Evolutionary conservation across 768 basidiomycete genomes (phyloP), one percentile per base, ranked within the genome.

Genomic region (Tylopilus balloui): DNA sequence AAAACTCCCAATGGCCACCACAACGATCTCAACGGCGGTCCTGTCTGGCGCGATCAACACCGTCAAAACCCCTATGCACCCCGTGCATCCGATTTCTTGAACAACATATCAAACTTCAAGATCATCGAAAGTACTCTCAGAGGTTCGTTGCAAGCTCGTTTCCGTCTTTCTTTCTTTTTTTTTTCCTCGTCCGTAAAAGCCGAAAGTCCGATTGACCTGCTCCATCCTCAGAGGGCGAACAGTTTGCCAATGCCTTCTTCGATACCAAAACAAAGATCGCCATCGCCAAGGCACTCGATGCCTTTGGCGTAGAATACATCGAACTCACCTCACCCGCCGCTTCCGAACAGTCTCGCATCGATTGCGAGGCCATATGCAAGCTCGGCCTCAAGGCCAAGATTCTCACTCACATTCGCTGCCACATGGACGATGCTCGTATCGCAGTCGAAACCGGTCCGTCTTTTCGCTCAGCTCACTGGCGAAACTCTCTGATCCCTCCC

Each of bases 231-330:
- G 94, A 96, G 86, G 94, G 93, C 50, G 94, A 96, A 69, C 94
- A 99, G 69, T 99, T 99, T 62, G 96, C 96, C 55, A 99, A 98
- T 66, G 95, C 96, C 46, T 99, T 99, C 79, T 99, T 98, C 68
- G 95, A 96, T 67, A 93, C 92, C 66, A 92, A 94, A 77, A 98
- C 94, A 73, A 99, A 99, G 81, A 96, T 97, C 67, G 93, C 94
- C 67, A 99, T 99, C 60, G 96, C 96, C 57, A 92, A 85, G 75
- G 93, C 93, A 13, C 84, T 98, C 50, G 94, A 97, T 77, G 94
- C 93, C 42, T 98, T 99, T 65, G 96, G 96, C 63, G 96, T 98
- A 50, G 96, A 99, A 68, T 99, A 99, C 78, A 93, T 99, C 64
- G 96, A 99, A 66, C 86, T 99, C 65, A 99, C 96, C 29, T 97